Conservation (phyloP, 1,284 basidiomycete species). For the Sporisorium iseilematis-ciliati region DNA sequence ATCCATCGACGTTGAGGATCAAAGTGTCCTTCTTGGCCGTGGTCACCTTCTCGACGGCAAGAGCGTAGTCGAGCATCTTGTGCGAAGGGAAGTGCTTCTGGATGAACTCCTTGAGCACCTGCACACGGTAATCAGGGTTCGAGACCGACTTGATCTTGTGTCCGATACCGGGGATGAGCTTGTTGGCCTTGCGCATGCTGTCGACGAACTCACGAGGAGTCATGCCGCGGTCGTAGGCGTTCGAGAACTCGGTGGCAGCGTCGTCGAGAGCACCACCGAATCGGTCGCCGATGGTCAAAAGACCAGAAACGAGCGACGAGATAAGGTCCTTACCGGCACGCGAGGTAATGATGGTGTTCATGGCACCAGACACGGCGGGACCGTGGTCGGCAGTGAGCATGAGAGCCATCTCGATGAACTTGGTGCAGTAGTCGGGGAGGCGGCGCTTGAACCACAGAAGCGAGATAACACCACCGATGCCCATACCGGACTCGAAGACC, state of each 20-base stretch:
- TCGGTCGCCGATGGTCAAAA: conserved; percentile 96
- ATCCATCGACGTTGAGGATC: conserved; percentile 81
- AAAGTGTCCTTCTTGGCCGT: conserved; percentile 96
- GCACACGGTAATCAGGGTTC: conserved; percentile 78
- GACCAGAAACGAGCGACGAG: conserved; percentile 93
- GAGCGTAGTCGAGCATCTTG: conserved; percentile 88
- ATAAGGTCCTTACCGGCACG: conserved; percentile 99
- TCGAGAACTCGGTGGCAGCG: conserved; percentile 89
- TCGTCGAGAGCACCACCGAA: conserved; percentile 99
- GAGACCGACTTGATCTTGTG: conserved; percentile 95
- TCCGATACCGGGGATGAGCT: conserved; percentile 97
- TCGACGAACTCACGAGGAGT: conserved; percentile 98
- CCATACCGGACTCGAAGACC: conserved; percentile 77
- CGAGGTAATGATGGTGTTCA: conserved; percentile 99
- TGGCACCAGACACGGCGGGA: conserved; percentile 79
- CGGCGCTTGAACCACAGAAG: conserved; percentile 98
- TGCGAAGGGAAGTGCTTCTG: conserved; percentile 90
- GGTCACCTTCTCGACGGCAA: conserved; percentile 97
- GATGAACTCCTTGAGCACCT: conserved; percentile 98
- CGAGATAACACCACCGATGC: conserved; percentile 94
- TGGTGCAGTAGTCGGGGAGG: conserved; percentile 69
- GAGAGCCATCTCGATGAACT: conserved; percentile 96
- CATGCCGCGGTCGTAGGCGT: conserved; percentile 86
- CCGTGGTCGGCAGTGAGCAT: conserved; percentile 98
- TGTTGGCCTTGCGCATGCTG: conserved; percentile 93